These are phyloP conservation scores for Saccharomycopsis microspora DNA, from an alignment of 805 yeast species.

Conservation along the genomic window DNA sequence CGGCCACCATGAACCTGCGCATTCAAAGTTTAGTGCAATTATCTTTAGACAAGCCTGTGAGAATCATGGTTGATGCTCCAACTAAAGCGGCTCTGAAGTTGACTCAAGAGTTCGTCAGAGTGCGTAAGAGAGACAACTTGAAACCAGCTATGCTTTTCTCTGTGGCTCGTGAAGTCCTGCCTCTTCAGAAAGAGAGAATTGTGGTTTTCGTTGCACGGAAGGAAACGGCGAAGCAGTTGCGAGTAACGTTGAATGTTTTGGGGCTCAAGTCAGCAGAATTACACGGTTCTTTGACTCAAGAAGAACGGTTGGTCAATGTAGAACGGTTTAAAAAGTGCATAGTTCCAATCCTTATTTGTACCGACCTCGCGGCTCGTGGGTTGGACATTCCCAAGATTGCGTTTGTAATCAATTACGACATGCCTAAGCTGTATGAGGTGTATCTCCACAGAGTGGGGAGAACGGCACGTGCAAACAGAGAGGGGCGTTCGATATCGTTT, in stretches of 20 bases:
- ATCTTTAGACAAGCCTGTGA: slow-evolving; percentile 80
- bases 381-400: slow-evolving; percentile 97
- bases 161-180: slow-evolving; percentile 56
- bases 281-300: slow-evolving; percentile 80
- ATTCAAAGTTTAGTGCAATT: slow-evolving; percentile 81
- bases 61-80: slow-evolving; percentile 95
- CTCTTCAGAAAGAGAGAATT: slow-evolving; percentile 52
- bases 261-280: slow-evolving; percentile 73
- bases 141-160: slow-evolving; percentile 77
- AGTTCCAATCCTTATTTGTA: slow-evolving; percentile 86
- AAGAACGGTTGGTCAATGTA: slow-evolving; percentile 81
- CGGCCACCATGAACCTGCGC: slow-evolving; percentile 93
- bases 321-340: slow-evolving; percentile 70
- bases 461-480: slow-evolving; percentile 98
- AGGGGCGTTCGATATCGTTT: slow-evolving; percentile 84
- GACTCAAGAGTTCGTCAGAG: slow-evolving; percentile 88
- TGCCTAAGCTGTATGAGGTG: slow-evolving; percentile 88
- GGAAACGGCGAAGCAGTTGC: slow-evolving; percentile 77
- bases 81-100: slow-evolving; percentile 87
- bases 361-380: slow-evolving; percentile 98
- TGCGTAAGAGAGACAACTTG: slow-evolving; percentile 75
- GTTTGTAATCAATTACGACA: slow-evolving; percentile 85
- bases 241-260: slow-evolving; percentile 63
- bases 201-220: slow-evolving; percentile 90
- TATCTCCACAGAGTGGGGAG: slow-evolving; percentile 97